A percentile compares a stretch with the other conserved stretches of the same genome.
Evolutionary conservation across 306 rosid genomes (phyloP).

Genomic region (Cicer judaicum): DNA sequence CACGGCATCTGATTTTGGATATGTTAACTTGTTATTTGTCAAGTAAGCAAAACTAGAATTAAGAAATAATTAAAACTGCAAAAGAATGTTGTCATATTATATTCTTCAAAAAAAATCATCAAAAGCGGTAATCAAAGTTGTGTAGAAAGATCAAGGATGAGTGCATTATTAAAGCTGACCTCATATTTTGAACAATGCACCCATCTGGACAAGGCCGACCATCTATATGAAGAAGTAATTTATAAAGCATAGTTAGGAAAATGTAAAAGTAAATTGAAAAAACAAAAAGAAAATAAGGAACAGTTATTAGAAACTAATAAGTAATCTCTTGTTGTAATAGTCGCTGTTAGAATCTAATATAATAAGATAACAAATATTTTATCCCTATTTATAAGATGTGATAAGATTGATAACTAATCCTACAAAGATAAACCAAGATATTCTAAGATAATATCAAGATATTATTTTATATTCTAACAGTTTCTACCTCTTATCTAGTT

Average conservation of each 20-base stretch:
- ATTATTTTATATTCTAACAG: too few species aligned
- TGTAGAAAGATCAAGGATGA: conserved; percentile 38
- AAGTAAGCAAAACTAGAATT: neutral
- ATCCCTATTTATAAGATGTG: too few species aligned
- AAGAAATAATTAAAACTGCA: neutral
- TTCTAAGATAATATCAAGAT: too few species aligned
- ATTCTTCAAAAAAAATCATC: conserved; percentile 13
- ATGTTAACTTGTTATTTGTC: neutral
- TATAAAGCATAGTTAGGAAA: conserved; percentile 36
- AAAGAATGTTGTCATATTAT: neutral
- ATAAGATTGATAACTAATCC: too few species aligned
- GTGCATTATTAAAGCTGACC: conserved; percentile 54
- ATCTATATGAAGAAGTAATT: conserved; percentile 58
- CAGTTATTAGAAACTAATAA: neutral
- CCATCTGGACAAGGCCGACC: conserved; percentile 87
- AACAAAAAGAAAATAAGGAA: neutral
- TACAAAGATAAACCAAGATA: too few species aligned
- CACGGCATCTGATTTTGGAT: neutral
- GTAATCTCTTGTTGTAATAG: too few species aligned
- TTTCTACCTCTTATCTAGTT: too few species aligned
- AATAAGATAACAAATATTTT: too few species aligned
- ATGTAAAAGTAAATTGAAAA: neutral
- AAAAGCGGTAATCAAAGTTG: conserved; percentile 19
- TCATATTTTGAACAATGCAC: conserved; percentile 90
- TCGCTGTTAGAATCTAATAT: too few species aligned